A percentile compares a stretch with the other conserved stretches of the same genome.
Conservation (phyloP, 257 asterid genomes). For the Dorcoceras hygrometricum region DNA sequence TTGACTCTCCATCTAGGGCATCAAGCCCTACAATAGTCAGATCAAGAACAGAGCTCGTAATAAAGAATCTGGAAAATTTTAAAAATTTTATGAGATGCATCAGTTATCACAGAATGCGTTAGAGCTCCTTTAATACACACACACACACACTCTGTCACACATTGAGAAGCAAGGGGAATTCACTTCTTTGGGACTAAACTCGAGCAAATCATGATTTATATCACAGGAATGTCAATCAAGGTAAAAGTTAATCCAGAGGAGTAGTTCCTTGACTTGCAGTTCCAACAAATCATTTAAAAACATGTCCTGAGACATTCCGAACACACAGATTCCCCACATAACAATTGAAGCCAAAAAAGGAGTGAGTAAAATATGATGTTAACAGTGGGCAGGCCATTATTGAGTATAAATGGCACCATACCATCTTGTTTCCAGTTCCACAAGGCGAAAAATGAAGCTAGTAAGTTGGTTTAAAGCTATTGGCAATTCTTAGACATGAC, state of each 20-base stretch:
- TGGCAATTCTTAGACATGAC: neutral
- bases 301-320: neutral
- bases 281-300: neutral
- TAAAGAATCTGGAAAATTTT: conserved; percentile 69
- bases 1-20: conserved; percentile 73
- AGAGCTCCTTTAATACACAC: neutral
- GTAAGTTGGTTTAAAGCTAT: neutral
- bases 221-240: neutral
- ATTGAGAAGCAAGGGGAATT: conserved; percentile 1
- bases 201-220: neutral
- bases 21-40: conserved; percentile 96
- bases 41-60: conserved; percentile 94
- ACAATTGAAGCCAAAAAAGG: neutral
- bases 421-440: neutral
- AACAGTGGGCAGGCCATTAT: neutral
- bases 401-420: neutral
- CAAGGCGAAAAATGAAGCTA: neutral
- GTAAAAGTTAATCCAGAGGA: neutral
- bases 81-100: conserved; percentile 16
- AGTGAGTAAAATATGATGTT: neutral
- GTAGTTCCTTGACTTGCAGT: neutral
- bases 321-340: neutral
- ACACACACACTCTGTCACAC: neutral
- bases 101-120: neutral
- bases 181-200: neutral